Conservation (phyloP, 23 red algal genomes). For the Pyropia yezoensis region DNA sequence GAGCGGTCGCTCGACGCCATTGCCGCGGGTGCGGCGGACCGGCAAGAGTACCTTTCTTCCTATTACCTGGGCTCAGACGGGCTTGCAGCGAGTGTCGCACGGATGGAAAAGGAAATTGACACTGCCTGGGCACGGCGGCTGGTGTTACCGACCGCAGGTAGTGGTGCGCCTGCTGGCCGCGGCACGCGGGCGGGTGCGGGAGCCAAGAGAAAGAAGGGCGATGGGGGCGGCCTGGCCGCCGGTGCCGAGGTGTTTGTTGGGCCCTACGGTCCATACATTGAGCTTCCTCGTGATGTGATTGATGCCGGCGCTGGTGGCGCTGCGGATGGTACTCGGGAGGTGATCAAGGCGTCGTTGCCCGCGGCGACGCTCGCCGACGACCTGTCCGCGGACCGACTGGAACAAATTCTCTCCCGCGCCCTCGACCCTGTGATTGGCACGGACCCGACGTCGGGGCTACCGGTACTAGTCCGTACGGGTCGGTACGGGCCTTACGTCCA, state of each 20-base stretch:
- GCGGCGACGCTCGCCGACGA: slow-evolving; percentile 71
- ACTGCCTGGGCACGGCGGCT: slow-evolving; percentile 11
- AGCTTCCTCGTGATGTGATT: slow-evolving; percentile 18
- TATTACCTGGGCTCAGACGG: slow-evolving; percentile 84
- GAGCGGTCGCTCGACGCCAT: slow-evolving; percentile 80
- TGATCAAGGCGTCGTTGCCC: slow-evolving; percentile 37
- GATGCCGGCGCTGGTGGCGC: too few species aligned
- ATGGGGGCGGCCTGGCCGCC: slow-evolving; percentile 17
- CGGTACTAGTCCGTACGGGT: slow-evolving; percentile 44
- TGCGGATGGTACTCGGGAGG: background rate
- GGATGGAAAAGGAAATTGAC: slow-evolving; percentile 54
- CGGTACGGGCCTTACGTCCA: slow-evolving; percentile 92
- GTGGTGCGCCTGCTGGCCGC: too few species aligned
- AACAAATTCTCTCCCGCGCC: slow-evolving; percentile 31
- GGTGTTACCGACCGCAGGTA: slow-evolving; percentile 8
- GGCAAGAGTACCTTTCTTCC: slow-evolving; percentile 53
- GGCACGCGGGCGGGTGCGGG: background rate
- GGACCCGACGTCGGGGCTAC: slow-evolving; percentile 53
- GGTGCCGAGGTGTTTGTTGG: slow-evolving; percentile 60
- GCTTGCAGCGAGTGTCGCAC: slow-evolving; percentile 30
- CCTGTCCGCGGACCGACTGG: slow-evolving; percentile 32
- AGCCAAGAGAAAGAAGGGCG: background rate
- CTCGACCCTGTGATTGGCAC: slow-evolving; percentile 53
- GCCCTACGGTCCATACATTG: slow-evolving; percentile 88
- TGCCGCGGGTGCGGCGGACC: slow-evolving; percentile 67